Base-by-base conservation (phyloP, 202 grass and related monocot genomes). In the Carex sylvatica region DNA sequence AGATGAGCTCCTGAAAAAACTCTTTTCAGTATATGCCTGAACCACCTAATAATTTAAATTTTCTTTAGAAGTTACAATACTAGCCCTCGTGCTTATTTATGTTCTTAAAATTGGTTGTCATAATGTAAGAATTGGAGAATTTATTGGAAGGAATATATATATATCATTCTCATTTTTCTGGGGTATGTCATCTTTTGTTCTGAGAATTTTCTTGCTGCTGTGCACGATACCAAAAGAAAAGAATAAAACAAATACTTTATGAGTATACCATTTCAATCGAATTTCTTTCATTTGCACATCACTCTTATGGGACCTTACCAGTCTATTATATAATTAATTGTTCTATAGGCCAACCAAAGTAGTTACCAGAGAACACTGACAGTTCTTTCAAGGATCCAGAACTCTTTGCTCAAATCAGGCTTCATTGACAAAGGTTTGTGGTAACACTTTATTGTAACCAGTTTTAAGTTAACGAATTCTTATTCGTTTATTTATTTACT, bases 321-420 rank as follows among this genome's bases (percentile, higher is more conserved):
- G 3, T 67, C 15, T 55, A 53, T 30, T 33, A 70, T 77, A 80
- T 85, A 31, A 80, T 70, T 42, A 9, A 31, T 58, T 19, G 79
- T 68, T 30, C 16, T 87, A 12, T 66, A 98, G 95, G 90, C 92
- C 74, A 90, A 84, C 74, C 95, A 98, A 78, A 85, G 72, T 66
- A 80, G 86, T 63, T 95, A 81, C 86, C 92, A 95, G 68, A 88
- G 90, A 61, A 98, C 90, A 28, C 53, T 95, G 70, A 91, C 81
- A 3, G 89, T 98, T 70, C 88, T 98, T 74, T 83, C 70, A 0
- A 87, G 95, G 74, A 75, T 95, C 49, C 54, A 44, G 3, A 83
- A 85, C 60, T 86, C 75, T 47, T 72, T 98, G 2, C 89, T 82
- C 60, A 85, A 87, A 79, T 78, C 65, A 56, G 30, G 77, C 46